Base-by-base conservation (phyloP, 2,329 filamentous ascomycete species). In the Monosporascus sp. region DNA sequence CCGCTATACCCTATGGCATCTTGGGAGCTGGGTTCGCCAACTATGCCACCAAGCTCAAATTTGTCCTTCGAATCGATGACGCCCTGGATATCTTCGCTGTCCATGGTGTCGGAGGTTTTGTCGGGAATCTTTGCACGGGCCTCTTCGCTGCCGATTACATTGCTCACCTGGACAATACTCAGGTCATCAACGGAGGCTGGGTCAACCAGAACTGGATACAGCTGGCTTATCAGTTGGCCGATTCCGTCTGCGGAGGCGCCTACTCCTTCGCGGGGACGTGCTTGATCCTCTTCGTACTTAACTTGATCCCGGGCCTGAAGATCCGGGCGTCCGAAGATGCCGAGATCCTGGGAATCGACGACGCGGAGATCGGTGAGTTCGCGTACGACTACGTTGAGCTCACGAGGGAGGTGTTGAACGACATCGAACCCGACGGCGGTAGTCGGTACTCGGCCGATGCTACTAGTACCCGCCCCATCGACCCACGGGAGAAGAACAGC, bases 331-430 rank as follows among this genome's bases (percentile, higher is more conserved):
- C 75, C 15, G 86, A 90, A 61, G 87, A 94, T 58, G 87, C 89
- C 38, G 91, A 96, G 71, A 85, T 91, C 50, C 76, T 91, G 43
- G 91, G 91, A 60, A 91, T 95, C 55, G 91, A 96, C 64, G 91
- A 96, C 64, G 86, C 88, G 24, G 91, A 96, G 72, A 89, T 96
- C 65, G 91, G 91, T 68, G 91, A 96, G 74, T 96, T 94, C 68
- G 91, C 90, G n/a, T 96, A 96, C 70, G 91, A 96, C 71, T 96
- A 95, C 63, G 89, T 96, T 60, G 91, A 95, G 77, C 77, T 94
- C 59, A 74, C 70, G 24, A 62, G 70, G 37, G 76, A 78, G 62
- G 74, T 78, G 40, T 65, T 78, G 48, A 77, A 73, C 55, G 76
- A 77, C 45, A 67, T 74, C 8, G 75, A 78, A 18, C 72, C 69